A percentile compares a stretch with the other conserved stretches of the same genome.
Evolutionary conservation across 2,329 filamentous ascomycete species (phyloP).

Genomic region (Apiospora marii): DNA sequence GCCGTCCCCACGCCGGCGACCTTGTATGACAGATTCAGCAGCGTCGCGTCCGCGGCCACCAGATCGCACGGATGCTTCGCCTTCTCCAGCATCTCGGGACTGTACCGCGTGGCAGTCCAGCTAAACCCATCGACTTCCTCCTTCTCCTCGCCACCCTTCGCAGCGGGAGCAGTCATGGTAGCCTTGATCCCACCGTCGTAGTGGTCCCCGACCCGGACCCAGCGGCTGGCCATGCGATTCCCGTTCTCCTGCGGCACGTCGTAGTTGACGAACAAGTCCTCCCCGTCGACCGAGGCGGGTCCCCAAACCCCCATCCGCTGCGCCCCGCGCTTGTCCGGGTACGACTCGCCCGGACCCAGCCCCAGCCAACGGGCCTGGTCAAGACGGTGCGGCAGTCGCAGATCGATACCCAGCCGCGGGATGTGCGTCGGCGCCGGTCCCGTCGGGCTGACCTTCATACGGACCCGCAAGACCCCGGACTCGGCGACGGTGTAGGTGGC

Average conservation of each 20-base stretch:
- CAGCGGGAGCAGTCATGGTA: constrained; percentile 36
- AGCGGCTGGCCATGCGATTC: constrained; percentile 68
- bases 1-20: constrained; percentile 59
- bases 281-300: constrained; percentile 44
- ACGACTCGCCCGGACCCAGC: constrained; percentile 69
- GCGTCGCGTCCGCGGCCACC: constrained; percentile 39
- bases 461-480: constrained; percentile 54
- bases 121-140: constrained; percentile 22
- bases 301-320: constrained; percentile 61
- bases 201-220: constrained; percentile 52
- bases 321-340: constrained; percentile 66
- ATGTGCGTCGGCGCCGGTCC: constrained; percentile 62
- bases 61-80: constrained; percentile 30
- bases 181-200: constrained; percentile 36
- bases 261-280: constrained; percentile 63
- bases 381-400: constrained; percentile 57
- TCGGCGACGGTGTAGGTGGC: constrained; percentile 60
- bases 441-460: constrained; percentile 52
- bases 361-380: constrained; percentile 66
- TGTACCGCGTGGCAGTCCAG: constrained; percentile 27
- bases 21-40: constrained; percentile 52
- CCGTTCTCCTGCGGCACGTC: constrained; percentile 75
- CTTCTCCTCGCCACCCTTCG: neutral
- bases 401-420: constrained; percentile 67
- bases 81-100: constrained; percentile 25